Evolutionary conservation across 2,329 filamentous ascomycete species (phyloP).

Genomic region (Penicillium sp.): DNA sequence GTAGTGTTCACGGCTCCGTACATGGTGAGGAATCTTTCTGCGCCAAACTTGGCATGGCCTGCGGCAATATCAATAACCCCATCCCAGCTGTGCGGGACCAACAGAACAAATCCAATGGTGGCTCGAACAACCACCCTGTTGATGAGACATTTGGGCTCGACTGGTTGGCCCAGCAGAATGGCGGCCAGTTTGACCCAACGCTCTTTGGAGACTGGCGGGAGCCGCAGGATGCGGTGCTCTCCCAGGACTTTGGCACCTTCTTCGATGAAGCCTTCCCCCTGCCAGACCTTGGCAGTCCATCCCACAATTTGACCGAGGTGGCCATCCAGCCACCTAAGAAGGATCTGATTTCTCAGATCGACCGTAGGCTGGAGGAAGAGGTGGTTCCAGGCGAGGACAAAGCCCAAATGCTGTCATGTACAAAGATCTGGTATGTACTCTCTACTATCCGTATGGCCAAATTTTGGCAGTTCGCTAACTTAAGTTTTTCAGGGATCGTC

Average conservation of each 20-base stretch:
- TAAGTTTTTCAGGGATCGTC: constrained; percentile 73
- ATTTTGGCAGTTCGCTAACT: constrained; percentile 43
- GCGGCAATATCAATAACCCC: constrained; percentile 47
- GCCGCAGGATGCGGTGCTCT: constrained; percentile 76
- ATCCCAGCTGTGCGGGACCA: constrained; percentile 39
- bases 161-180: constrained; percentile 77
- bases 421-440: constrained; percentile 82
- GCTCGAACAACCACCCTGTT: constrained; percentile 26
- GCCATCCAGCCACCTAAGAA: constrained; percentile 54
- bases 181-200: constrained; percentile 84
- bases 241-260: constrained; percentile 70
- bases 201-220: constrained; percentile 93
- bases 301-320: constrained; percentile 58
- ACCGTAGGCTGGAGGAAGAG: constrained; percentile 66
- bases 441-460: background rate
- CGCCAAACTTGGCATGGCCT: constrained; percentile 46
- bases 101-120: constrained; percentile 28
- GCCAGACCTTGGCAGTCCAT: constrained; percentile 76
- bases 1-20: constrained; percentile 28
- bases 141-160: constrained; percentile 47
- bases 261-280: constrained; percentile 76
- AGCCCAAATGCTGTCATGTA: constrained; percentile 74
- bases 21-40: constrained; percentile 49
- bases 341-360: constrained; percentile 75
- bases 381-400: constrained; percentile 63